phyloP scores from a whole-genome alignment of 805 yeast species.

The Tetrapisispora phaffii region DNA sequence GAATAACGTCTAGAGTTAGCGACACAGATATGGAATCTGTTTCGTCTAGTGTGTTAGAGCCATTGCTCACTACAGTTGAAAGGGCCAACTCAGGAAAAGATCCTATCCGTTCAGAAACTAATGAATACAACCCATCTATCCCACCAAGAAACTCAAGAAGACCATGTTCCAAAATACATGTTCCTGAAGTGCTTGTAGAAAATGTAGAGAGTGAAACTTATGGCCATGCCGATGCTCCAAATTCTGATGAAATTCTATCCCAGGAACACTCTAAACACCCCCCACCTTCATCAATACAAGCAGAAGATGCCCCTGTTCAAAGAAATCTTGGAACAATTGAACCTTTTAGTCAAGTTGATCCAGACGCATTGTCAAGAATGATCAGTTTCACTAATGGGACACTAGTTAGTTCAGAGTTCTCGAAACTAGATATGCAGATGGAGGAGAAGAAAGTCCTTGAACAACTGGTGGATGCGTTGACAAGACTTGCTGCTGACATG shows the following conservation, averaged over 20 bases:
- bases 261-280: background rate
- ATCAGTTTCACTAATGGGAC: conserved; percentile 35
- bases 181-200: conserved; percentile 10
- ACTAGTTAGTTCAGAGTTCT: conserved; percentile 49
- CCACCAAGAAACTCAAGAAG: conserved; percentile 29
- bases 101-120: conserved; percentile 18
- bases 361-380: conserved; percentile 30
- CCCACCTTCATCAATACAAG: background rate
- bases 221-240: background rate
- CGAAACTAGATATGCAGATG: conserved; percentile 58
- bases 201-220: conserved; percentile 2
- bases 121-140: conserved; percentile 22
- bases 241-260: background rate
- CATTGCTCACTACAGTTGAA: conserved; percentile 15
- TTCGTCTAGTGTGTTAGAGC: conserved; percentile 22
- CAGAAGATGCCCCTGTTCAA: background rate
- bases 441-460: conserved; percentile 76
- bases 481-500: conserved; percentile 84
- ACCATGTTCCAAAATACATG: conserved; percentile 22
- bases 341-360: conserved; percentile 13
- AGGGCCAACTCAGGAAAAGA: conserved; percentile 8
- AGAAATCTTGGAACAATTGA: background rate
- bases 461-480: conserved; percentile 73
- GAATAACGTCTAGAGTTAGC: conserved; percentile 1
- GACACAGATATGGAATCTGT: conserved; percentile 14